Evolutionary conservation across 257 asterid species (phyloP).

Genomic region (Solanum verrucosum): DNA sequence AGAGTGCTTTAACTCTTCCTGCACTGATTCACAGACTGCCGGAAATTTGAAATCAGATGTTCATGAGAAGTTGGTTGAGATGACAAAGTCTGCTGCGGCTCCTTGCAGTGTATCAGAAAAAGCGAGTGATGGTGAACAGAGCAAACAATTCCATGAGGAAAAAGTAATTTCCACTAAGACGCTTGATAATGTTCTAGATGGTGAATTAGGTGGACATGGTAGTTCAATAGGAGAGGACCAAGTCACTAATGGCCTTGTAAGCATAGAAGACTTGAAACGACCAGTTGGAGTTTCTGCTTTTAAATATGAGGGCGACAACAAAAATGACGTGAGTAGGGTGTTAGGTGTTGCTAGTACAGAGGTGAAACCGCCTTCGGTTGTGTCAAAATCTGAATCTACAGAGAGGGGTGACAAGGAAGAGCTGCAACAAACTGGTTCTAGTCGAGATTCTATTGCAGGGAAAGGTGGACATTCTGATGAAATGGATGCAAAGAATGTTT

Average conservation of each 20-base stretch:
- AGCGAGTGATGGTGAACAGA: conserved; percentile 16
- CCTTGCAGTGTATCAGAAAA: conserved; percentile 6
- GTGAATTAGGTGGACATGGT: not conserved
- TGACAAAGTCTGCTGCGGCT: conserved; percentile 1
- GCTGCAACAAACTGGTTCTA: conserved; percentile 5
- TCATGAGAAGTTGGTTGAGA: conserved; percentile 11
- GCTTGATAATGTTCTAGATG: conserved; percentile 4
- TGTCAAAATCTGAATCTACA: conserved; percentile 4
- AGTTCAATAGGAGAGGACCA: not conserved
- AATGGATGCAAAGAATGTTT: not conserved
- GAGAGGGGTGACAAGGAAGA: conserved; percentile 11
- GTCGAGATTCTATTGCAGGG: not conserved
- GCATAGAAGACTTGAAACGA: conserved; percentile 3
- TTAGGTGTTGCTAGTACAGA: not conserved
- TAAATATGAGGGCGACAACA: conserved; percentile 9
- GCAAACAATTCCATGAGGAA: conserved; percentile 5
- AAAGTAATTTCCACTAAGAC: conserved; percentile 3
- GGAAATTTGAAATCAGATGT: conserved; percentile 9
- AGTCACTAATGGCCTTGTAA: not conserved
- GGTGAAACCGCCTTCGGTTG: not conserved
- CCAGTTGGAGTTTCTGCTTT: conserved; percentile 3
- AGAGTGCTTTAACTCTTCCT: conserved; percentile 10
- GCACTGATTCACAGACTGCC: conserved; percentile 6
- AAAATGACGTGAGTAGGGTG: conserved; percentile 4
- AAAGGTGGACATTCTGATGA: conserved; percentile 6